A percentile compares a stretch with the other conserved stretches of the same genome.
Evolutionary conservation across 2,329 filamentous ascomycete species (phyloP).

Genomic region (Xylaria sp.): DNA sequence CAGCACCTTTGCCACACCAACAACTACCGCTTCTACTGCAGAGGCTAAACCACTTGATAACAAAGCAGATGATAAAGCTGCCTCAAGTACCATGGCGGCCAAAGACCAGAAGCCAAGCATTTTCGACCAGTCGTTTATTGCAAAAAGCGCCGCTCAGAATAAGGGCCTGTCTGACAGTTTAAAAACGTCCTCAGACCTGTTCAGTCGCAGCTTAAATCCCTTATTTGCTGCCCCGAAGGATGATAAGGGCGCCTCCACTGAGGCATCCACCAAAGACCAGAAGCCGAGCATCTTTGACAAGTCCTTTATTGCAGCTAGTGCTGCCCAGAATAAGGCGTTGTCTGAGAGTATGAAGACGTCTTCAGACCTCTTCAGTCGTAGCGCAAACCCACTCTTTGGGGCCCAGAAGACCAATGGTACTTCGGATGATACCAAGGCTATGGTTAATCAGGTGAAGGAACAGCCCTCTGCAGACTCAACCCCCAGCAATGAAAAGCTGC

Average conservation of each 20-base stretch:
- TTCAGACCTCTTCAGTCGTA: conserved; percentile 43
- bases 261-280: not conserved
- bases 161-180: conserved; percentile 34
- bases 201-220: conserved; percentile 41
- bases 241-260: conserved; percentile 13
- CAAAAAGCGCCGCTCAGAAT: conserved; percentile 33
- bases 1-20: conserved; percentile 29
- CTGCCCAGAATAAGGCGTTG: conserved; percentile 36
- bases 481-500: conserved; percentile 8
- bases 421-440: conserved; percentile 49
- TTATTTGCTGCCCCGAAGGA: conserved; percentile 35
- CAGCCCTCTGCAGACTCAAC: conserved; percentile 9
- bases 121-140: conserved; percentile 37
- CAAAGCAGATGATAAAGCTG: conserved; percentile 13
- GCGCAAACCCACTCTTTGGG: conserved; percentile 38
- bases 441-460: conserved; percentile 53
- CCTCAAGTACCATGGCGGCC: conserved; percentile 1
- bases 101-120: conserved; percentile 31
- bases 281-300: conserved; percentile 36
- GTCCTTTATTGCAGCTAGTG: conserved; percentile 33
- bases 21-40: conserved; percentile 1
- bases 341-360: conserved; percentile 39
- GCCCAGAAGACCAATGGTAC: conserved; percentile 45
- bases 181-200: conserved; percentile 41
- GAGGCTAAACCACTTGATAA: conserved; percentile 29